Evolutionary conservation across 371 early-diverging fungal genomes (phyloP).

Genomic region (Mortierella sp.): DNA sequence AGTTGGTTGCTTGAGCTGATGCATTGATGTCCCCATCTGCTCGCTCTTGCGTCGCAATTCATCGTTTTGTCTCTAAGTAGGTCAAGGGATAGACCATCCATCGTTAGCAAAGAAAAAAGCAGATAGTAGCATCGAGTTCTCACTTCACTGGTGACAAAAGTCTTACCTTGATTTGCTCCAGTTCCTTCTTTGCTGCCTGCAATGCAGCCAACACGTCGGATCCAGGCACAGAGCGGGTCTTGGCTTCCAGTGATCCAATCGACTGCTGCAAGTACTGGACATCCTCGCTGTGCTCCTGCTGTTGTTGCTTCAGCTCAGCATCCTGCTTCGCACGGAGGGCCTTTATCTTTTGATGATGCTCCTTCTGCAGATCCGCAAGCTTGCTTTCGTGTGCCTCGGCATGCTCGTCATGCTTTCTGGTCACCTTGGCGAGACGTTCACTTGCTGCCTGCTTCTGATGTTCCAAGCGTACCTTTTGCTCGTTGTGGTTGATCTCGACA

Average conservation of each 20-base stretch:
- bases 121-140: constrained; percentile 6
- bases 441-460: constrained; percentile 5
- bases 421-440: constrained; percentile 2
- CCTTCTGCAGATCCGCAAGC: constrained; percentile 13
- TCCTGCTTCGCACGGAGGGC: constrained; percentile 11
- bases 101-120: not conserved
- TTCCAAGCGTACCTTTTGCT: constrained; percentile 9
- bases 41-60: constrained; percentile 14
- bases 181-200: constrained; percentile 6
- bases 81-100: not conserved
- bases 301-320: not conserved
- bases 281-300: constrained; percentile 1
- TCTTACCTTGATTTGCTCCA: too few relatives aligned
- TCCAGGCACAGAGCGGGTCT: not conserved
- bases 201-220: too few relatives aligned
- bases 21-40: constrained; percentile 10
- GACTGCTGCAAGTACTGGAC: constrained; percentile 8
- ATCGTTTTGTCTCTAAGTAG: constrained; percentile 22
- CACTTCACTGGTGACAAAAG: too few relatives aligned
- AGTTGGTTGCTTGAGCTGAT: constrained; percentile 22
- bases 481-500: not conserved
- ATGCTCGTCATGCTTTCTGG: constrained; percentile 14
- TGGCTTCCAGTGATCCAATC: not conserved
- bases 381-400: constrained; percentile 27
- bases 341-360: constrained; percentile 23